Evolutionary conservation across 345 rosid species (phyloP).

Genomic region (Hevea brasiliensis): DNA sequence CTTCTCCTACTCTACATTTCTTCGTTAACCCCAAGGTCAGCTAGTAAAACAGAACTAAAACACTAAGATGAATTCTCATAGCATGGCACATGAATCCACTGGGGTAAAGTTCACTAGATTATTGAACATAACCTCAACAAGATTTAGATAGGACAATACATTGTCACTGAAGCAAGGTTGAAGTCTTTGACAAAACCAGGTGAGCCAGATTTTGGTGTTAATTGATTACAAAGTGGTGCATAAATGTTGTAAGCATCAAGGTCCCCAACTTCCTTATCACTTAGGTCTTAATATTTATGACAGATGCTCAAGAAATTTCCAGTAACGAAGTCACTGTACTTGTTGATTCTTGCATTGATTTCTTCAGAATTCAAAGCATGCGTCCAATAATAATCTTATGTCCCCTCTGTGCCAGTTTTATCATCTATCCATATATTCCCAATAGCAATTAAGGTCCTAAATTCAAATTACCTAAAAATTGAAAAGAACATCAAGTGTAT

Average conservation of each 20-base stretch:
- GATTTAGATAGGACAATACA: slow-evolving; percentile 41
- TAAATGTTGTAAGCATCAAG: slow-evolving; percentile 43
- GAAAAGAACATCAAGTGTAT: too few relatives aligned
- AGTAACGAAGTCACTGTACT: slow-evolving; percentile 32
- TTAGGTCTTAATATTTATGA: background rate
- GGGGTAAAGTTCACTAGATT: too few relatives aligned
- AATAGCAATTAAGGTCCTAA: too few relatives aligned
- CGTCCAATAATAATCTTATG: slow-evolving; percentile 44
- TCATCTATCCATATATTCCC: slow-evolving; percentile 52
- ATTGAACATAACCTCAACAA: slow-evolving; percentile 41
- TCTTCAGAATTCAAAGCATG: slow-evolving; percentile 55
- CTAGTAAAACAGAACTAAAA: too few relatives aligned
- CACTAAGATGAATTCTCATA: too few relatives aligned
- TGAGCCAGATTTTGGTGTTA: background rate
- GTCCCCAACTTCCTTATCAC: slow-evolving; percentile 13
- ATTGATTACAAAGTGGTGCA: slow-evolving; percentile 37
- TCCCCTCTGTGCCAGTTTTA: slow-evolving; percentile 20
- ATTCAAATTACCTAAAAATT: too few relatives aligned
- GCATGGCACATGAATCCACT: too few relatives aligned
- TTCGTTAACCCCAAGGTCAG: too few relatives aligned
- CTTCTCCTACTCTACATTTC: too few relatives aligned
- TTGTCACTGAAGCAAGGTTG: slow-evolving; percentile 45
- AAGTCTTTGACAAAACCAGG: slow-evolving; percentile 23
- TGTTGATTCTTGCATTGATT: slow-evolving; percentile 32
- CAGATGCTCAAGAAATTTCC: slow-evolving; percentile 26